Percentiles rank a stretch among this genome's conserved stretches.
phyloP scores from a whole-genome alignment of 2,329 filamentous ascomycete genomes.

The Colletotrichum nymphaeae region DNA sequence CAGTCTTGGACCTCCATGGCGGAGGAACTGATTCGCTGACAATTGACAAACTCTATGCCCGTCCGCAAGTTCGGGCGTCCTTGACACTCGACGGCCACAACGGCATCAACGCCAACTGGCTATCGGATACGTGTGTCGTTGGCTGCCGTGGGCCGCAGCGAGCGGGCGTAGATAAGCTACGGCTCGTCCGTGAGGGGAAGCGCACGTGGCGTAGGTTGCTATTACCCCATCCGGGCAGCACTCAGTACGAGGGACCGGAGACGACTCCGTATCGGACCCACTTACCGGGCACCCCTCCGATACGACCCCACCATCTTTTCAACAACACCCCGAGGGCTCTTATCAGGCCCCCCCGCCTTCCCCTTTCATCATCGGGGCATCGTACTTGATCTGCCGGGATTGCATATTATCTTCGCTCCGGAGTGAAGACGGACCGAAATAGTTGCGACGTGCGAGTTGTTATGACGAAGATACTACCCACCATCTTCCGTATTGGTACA shows the following conservation, averaged over 20 bases:
- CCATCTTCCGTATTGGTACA: too few species aligned
- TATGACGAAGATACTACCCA: not conserved
- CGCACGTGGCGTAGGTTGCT: not conserved
- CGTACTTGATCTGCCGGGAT: not conserved
- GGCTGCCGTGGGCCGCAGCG: not conserved
- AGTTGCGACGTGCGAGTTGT: not conserved
- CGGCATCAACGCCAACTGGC: constrained; percentile 1
- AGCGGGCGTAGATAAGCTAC: constrained; percentile 18
- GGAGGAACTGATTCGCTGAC: not conserved
- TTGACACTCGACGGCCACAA: not conserved
- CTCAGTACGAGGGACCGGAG: constrained; percentile 13
- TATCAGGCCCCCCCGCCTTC: not conserved
- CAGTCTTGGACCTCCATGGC: not conserved
- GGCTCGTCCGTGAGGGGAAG: constrained; percentile 3
- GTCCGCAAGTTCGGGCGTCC: not conserved
- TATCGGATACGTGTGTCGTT: not conserved
- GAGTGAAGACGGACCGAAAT: not conserved
- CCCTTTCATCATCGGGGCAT: not conserved
- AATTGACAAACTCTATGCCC: not conserved
- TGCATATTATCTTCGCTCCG: not conserved
- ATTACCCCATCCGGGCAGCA: constrained; percentile 1
- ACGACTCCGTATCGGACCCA: constrained; percentile 27
- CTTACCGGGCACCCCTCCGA: constrained; percentile 32
- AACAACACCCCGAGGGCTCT: not conserved
- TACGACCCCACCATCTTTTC: constrained; percentile 10